Percentiles rank a stretch among this genome's conserved stretches.
phyloP scores from a whole-genome alignment of 2,329 filamentous ascomycete genomes.

The Talaromyces albobiverticillius region DNA sequence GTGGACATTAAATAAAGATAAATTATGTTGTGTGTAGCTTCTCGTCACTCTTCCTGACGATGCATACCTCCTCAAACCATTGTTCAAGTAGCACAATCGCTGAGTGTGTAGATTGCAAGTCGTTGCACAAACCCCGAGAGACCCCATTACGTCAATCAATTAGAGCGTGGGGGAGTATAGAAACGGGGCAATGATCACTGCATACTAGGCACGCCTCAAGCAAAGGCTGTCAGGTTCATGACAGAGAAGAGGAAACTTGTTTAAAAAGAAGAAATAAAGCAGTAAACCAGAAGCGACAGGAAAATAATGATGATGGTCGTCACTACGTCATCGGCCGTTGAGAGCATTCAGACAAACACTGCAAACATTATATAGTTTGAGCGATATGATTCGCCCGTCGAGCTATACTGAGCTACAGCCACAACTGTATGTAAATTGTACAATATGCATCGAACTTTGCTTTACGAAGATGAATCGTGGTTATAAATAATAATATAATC shows the following conservation, averaged over 20 bases:
- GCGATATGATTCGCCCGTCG: conserved; percentile 1
- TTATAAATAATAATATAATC: neutral
- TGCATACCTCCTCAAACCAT: neutral
- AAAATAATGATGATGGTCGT: neutral
- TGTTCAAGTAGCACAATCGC: neutral
- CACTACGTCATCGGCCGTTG: neutral
- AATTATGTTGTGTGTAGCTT: neutral
- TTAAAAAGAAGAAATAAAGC: neutral
- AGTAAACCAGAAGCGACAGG: neutral
- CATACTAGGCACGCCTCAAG: neutral
- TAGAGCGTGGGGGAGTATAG: neutral
- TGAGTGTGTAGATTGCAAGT: conserved; percentile 3
- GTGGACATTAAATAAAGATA: neutral
- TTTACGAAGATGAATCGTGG: too few relatives aligned
- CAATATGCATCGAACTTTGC: too few relatives aligned
- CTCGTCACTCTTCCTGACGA: neutral
- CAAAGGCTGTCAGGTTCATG: neutral
- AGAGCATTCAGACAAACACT: neutral
- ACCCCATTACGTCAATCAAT: conserved; percentile 1
- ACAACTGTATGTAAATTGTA: neutral
- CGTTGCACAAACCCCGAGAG: neutral
- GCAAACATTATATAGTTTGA: neutral
- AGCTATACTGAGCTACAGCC: neutral
- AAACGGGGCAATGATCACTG: neutral
- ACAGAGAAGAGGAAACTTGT: neutral